phyloP scores from a whole-genome alignment of 1,139 yeast genomes.

The Candida sojae region DNA sequence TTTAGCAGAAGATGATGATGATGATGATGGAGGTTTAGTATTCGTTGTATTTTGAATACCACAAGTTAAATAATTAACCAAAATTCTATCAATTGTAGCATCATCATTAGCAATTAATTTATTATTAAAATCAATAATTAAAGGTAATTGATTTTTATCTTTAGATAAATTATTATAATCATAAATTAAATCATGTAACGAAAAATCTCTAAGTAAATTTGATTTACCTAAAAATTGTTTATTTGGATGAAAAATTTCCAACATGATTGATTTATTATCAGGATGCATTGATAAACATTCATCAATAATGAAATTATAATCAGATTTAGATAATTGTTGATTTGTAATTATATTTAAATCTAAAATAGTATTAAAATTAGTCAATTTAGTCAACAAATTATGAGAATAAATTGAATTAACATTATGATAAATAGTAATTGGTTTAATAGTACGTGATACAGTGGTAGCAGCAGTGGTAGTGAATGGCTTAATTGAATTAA shows the following conservation, averaged over 20 bases:
- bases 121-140: constrained; percentile 60
- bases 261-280: constrained; percentile 37
- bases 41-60: constrained; percentile 34
- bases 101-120: constrained; percentile 53
- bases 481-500: background rate
- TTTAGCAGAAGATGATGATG: background rate
- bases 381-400: constrained; percentile 26
- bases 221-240: constrained; percentile 7
- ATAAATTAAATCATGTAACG: constrained; percentile 12
- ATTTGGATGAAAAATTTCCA: constrained; percentile 20
- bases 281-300: constrained; percentile 47
- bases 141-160: constrained; percentile 27
- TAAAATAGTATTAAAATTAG: constrained; percentile 1
- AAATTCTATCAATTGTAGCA: constrained; percentile 41
- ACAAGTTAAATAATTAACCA: constrained; percentile 43
- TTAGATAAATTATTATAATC: constrained; percentile 13
- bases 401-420: constrained; percentile 26
- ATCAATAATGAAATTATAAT: constrained; percentile 36
- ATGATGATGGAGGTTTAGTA: background rate
- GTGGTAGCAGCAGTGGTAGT: constrained; percentile 1
- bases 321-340: constrained; percentile 27
- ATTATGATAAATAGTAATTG: constrained; percentile 37
- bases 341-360: constrained; percentile 25
- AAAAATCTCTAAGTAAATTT: constrained; percentile 15
- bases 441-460: constrained; percentile 2